Base-by-base conservation (phyloP, 1,284 basidiomycete genomes). In the Naganishia sp. region DNA sequence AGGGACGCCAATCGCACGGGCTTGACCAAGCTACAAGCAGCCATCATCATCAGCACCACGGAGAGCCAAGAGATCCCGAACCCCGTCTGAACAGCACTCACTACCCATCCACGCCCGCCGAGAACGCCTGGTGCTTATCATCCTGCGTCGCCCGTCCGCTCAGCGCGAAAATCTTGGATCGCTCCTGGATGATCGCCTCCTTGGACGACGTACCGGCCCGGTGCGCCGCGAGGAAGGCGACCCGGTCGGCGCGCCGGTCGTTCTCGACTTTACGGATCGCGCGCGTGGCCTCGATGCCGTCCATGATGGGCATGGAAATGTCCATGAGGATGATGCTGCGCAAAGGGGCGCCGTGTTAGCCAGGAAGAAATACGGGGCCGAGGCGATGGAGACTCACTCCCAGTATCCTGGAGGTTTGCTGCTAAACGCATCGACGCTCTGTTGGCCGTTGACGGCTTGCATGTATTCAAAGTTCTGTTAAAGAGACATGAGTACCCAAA, bases 31-130 rank as follows among this genome's bases (percentile, higher is more conserved):
- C 91, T 93, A 71, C 36, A 53, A 16, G 23, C 36, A 39, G 36
- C 3, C 3, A 13, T 46, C 64, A 55, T 60, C 33, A 65, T 33
- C 7, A 13, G 48, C 7, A 23, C 1, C 39, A 39, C 13, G 16
- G 9, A 21, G 21, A 21, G 21, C 21, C 21, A 23, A 39, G 57
- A 64, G 23, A 6, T n/a, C 44, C 39, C 39, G 18, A 85, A 73
- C 71, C 28, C 28, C 28, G 21, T 21, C 5, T 5, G 28, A 28
- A 28, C 28, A 28, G 5, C 9, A 79, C 90, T 72, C 78, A 93
- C 90, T 94, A 97, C 77, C 94, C 94, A 74, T 97, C 92, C 53
- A 96, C 93, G 2, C 94, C 94, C 61, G 90, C 90, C 63, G 90
- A 88, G 72, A 96, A 95, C 1, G 94, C 94, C 72, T 87, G 84